Percentiles rank a stretch among this genome's conserved stretches.
These are phyloP conservation scores for Xylaria polymorpha DNA, from an alignment of 2,329 filamentous ascomycete species.

Conservation along the genomic window DNA sequence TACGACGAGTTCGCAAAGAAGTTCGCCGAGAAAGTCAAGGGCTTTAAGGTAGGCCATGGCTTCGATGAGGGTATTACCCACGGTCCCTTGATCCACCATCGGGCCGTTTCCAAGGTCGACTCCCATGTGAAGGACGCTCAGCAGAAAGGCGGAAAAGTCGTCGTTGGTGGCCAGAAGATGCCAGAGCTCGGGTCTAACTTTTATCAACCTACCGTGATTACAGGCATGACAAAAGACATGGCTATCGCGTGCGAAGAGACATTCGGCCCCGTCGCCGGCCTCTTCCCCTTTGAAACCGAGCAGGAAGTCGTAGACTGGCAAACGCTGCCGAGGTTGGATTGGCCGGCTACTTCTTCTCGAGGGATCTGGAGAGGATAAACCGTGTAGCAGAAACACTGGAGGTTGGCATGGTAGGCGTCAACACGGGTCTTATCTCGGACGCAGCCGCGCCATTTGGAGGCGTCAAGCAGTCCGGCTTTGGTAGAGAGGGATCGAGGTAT, in stretches of 20 bases:
- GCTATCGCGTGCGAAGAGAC: conserved; percentile 88
- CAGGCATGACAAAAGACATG: conserved; percentile 89
- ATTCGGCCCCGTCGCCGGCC: conserved; percentile 90
- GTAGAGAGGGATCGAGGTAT: conserved; percentile 80
- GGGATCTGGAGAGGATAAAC: conserved; percentile 68
- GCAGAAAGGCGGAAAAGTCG: conserved; percentile 78
- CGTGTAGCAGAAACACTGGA: conserved; percentile 77
- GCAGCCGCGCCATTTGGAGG: conserved; percentile 76
- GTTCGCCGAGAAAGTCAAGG: conserved; percentile 77
- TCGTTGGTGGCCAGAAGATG: conserved; percentile 79
- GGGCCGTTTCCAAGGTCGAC: conserved; percentile 82
- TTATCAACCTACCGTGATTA: conserved; percentile 89
- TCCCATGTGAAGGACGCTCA: conserved; percentile 83
- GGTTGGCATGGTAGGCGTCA: conserved; percentile 89
- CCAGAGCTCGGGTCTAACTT: conserved; percentile 85
- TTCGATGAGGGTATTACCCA: conserved; percentile 79
- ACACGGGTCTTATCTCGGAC: conserved; percentile 76
- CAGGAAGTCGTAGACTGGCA: conserved; percentile 87
- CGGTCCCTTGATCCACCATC: conserved; percentile 85
- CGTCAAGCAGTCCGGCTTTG: conserved; percentile 85
- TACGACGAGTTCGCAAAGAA: conserved; percentile 79
- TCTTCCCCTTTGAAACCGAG: conserved; percentile 91
- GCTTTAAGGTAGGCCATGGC: conserved; percentile 80
- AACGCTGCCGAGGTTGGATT: conserved; percentile 88
- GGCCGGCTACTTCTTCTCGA: conserved; percentile 92